Base-by-base conservation (phyloP, 2,329 filamentous ascomycete genomes). In the Stachybotrys chlorohalonatus region DNA sequence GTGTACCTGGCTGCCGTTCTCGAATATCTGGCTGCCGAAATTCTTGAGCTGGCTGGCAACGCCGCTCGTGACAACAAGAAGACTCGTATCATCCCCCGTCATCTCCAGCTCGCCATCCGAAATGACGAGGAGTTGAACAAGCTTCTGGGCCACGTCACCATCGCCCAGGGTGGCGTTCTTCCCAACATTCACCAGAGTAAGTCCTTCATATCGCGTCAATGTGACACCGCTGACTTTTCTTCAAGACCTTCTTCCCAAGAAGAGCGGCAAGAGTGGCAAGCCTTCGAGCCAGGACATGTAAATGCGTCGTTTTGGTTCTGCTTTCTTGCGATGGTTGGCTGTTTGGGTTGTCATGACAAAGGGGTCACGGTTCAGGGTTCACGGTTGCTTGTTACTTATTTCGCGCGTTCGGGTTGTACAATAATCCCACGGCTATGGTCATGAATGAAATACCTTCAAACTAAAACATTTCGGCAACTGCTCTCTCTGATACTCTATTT, bases 41-140 rank as follows among this genome's bases (percentile, higher is more conserved):
- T 99, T 67, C 91, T 99, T 70, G 94, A 99, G 80, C 80, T 99
- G 79, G 94, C 94, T 74, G 94, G 94, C 68, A 99, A 99, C 76
- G 94, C 94, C 68, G 94, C 94, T 61, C 93, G 94, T 68, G 94
- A 99, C 81, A 96, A 97, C 87, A 99, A 99, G 90, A 97, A 97
- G 89, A 99, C 93, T 62, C 92, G 94, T 88, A 99, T 99, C 80
- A 99, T 97, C 59, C 94, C 94, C 63, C 91, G 94, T 77, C 94
- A 99, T 78, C 85, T 99, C 51, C 94, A 99, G 82, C 90, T 99
- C 66, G 94, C 94, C 77, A 99, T 99, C 81, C 87, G 94, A 71
- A 96, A 96, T 80, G 93, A 97, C 76, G 93, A 97, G 84, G 94
- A 99, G 79, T 76, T 97, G 89, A 96, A 97, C 89, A 97, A 96